Percentiles rank a stretch among this genome's conserved stretches.
These are phyloP conservation scores for Aspergillus homomorphus DNA, from an alignment of 495 filamentous ascomycete genomes.

Conservation along the genomic window DNA sequence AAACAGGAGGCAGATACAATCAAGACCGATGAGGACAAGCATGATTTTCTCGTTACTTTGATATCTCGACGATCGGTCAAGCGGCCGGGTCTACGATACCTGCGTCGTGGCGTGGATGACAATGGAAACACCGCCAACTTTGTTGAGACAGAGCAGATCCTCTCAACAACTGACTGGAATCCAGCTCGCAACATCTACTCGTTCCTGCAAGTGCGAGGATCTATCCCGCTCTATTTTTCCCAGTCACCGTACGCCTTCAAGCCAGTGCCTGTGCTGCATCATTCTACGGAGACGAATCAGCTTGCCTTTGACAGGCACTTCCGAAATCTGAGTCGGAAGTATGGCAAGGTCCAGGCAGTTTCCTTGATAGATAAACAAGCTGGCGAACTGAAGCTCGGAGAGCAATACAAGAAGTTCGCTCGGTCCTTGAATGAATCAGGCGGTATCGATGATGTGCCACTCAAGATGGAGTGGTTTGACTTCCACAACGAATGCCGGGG, in stretches of 20 bases:
- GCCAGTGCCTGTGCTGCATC: conserved; percentile 75
- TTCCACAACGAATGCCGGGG: conserved; percentile 88
- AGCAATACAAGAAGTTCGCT: conserved; percentile 66
- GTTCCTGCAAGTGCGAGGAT: conserved; percentile 81
- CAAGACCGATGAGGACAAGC: conserved; percentile 29
- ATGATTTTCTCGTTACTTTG: conserved; percentile 70
- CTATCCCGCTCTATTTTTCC: conserved; percentile 88
- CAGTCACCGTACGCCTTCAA: conserved; percentile 92
- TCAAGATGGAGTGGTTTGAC: conserved; percentile 92
- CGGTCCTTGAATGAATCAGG: conserved; percentile 60
- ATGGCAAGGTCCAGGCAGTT: conserved; percentile 74
- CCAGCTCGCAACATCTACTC: conserved; percentile 65
- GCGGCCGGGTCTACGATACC: conserved; percentile 82
- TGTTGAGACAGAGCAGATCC: conserved; percentile 91
- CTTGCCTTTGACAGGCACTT: conserved; percentile 79
- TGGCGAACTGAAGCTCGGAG: conserved; percentile 72
- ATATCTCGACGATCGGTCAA: conserved; percentile 83
- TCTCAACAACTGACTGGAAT: conserved; percentile 64
- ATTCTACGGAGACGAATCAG: conserved; percentile 71
- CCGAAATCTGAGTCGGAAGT: conserved; percentile 56
- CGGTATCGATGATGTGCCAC: conserved; percentile 47
- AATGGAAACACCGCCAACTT: conserved; percentile 82
- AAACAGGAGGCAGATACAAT: conserved; percentile 28
- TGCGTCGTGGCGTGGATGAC: conserved; percentile 88
- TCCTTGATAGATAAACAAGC: conserved; percentile 85